Evolutionary conservation across 208 protist genomes (phyloP).

Genomic region (Leishmania tarentolae): DNA sequence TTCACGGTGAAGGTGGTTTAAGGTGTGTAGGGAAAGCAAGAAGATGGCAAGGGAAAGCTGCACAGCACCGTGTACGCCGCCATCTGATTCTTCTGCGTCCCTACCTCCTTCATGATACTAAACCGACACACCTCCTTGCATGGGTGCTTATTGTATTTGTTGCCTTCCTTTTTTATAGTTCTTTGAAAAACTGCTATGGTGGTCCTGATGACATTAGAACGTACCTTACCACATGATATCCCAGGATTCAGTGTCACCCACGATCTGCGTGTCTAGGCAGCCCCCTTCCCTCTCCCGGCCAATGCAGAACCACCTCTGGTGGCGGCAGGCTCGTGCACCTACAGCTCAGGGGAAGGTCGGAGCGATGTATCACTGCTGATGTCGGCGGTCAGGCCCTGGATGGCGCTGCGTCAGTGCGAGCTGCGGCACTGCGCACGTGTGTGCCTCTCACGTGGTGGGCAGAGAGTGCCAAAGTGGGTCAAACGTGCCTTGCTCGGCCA

Average conservation of each 20-base stretch:
- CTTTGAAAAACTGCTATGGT: background rate
- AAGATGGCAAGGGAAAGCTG: background rate
- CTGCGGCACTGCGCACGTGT: too few relatives aligned
- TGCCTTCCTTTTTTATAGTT: background rate
- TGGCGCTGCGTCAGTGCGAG: too few relatives aligned
- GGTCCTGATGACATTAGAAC: background rate
- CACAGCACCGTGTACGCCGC: background rate
- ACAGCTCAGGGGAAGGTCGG: background rate
- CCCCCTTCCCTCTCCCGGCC: background rate
- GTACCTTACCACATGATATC: background rate
- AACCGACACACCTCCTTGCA: background rate
- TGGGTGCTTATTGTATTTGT: background rate
- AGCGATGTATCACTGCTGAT: background rate
- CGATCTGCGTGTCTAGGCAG: background rate
- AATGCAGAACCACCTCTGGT: background rate
- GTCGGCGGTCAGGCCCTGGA: too few relatives aligned
- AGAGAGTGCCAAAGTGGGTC: too few relatives aligned
- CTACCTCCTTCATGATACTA: background rate
- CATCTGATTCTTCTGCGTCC: background rate
- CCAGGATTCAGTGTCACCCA: background rate
- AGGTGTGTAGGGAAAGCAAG: background rate
- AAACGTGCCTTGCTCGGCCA: background rate
- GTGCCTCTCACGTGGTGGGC: too few relatives aligned
- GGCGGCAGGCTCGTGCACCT: background rate
- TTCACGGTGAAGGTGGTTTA: conserved; percentile 68